Evolutionary conservation across 179 eudicot genomes (phyloP).

Genomic region (Heliamphora pulchella): DNA sequence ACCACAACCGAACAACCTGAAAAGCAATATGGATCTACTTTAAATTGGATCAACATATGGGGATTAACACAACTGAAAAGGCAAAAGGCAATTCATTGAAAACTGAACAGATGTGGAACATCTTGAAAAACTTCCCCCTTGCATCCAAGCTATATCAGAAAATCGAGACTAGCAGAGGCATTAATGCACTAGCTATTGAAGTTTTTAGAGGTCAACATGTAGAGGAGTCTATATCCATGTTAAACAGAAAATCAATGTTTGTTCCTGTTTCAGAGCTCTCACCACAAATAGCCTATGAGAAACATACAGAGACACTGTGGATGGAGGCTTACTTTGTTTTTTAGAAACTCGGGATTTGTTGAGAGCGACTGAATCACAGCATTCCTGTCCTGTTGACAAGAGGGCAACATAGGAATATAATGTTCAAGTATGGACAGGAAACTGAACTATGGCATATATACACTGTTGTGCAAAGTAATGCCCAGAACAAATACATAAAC

Average conservation of each 20-base stretch:
- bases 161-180: not conserved
- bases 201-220: not conserved
- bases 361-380: conserved; percentile 78
- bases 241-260: not conserved
- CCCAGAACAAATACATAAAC: no score
- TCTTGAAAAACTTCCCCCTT: conserved; percentile 1
- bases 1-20: no score
- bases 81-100: not conserved
- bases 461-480: no score
- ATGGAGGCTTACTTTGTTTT: conserved; percentile 65
- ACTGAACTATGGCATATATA: not conserved
- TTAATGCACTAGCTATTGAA: not conserved
- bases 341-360: conserved; percentile 87
- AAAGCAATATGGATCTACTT: not conserved
- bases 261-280: conserved; percentile 1
- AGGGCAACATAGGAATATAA: conserved; percentile 7
- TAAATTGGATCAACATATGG: not conserved
- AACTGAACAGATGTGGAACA: conserved; percentile 8
- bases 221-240: not conserved
- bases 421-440: not conserved
- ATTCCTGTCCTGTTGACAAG: conserved; percentile 53
- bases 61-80: conserved; percentile 4
- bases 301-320: not conserved
- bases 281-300: not conserved
- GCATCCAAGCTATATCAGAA: not conserved